phyloP scores from a whole-genome alignment of 2,329 filamentous ascomycete species.

The Paracorniculantispora psalliotae region DNA sequence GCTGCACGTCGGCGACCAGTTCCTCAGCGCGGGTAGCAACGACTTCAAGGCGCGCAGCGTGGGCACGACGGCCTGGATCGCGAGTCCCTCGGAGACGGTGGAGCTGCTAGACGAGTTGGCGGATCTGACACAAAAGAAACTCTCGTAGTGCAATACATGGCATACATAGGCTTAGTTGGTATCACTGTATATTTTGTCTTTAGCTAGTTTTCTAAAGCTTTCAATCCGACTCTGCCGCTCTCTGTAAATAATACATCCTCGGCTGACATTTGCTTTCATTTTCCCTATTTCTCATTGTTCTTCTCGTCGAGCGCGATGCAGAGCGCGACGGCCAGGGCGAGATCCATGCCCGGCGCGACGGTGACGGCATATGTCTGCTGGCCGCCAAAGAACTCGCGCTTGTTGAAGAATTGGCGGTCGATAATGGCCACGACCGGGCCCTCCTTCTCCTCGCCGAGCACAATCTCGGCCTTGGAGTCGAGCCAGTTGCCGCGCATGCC shows the following conservation, averaged over 20 bases:
- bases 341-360: slow-evolving; percentile 61
- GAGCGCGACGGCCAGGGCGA: slow-evolving; percentile 59
- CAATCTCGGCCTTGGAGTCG: slow-evolving; percentile 53
- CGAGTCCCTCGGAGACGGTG: slow-evolving; percentile 85
- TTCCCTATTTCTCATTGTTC: slow-evolving; percentile 37
- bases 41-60: slow-evolving; percentile 93
- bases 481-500: slow-evolving; percentile 59
- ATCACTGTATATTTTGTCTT: background rate
- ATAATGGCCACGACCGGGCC: slow-evolving; percentile 53
- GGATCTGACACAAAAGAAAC: slow-evolving; percentile 48
- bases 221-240: background rate
- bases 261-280: no score
- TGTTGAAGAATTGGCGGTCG: slow-evolving; percentile 52
- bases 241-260: background rate
- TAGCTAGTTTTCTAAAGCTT: no score
- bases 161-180: background rate
- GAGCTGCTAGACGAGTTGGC: slow-evolving; percentile 80
- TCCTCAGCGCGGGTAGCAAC: slow-evolving; percentile 89
- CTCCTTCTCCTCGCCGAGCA: slow-evolving; percentile 38
- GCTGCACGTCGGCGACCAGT: slow-evolving; percentile 94
- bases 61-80: slow-evolving; percentile 91
- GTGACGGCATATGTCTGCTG: slow-evolving; percentile 62
- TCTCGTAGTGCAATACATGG: slow-evolving; percentile 20
- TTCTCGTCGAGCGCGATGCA: slow-evolving; percentile 66
- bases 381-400: slow-evolving; percentile 51